phyloP scores from a whole-genome alignment of 2,329 filamentous ascomycete species.

The Nakataea oryzae region DNA sequence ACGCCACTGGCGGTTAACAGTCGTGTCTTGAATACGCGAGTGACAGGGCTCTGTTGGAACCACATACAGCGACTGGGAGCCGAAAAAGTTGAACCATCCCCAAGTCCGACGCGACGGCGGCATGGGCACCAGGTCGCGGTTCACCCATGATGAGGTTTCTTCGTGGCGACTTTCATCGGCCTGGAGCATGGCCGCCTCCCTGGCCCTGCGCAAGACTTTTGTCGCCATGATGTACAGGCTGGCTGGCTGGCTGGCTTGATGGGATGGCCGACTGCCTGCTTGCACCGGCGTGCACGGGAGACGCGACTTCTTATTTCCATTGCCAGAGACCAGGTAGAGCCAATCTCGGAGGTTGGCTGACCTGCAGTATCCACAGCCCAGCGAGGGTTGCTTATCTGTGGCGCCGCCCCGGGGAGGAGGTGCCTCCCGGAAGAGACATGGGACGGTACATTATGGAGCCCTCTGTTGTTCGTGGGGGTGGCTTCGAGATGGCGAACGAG shows the following conservation, averaged over 20 bases:
- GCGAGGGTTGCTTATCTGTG: neutral
- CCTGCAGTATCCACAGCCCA: neutral
- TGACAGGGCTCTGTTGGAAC: no score
- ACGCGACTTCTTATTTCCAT: no score
- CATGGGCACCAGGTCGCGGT: slow-evolving; percentile 29
- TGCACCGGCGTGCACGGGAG: no score
- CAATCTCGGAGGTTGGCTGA: no score
- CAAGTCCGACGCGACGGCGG: slow-evolving; percentile 32
- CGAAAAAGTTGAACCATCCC: neutral
- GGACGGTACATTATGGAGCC: neutral
- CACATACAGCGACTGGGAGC: neutral
- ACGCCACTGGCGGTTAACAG: no score
- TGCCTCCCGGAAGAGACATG: no score
- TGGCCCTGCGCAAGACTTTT: neutral
- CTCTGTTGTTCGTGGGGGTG: no score
- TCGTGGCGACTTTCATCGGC: slow-evolving; percentile 10
- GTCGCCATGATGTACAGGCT: neutral
- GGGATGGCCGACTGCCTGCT: neutral
- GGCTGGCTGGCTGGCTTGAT: neutral
- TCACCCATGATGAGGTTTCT: slow-evolving; percentile 37
- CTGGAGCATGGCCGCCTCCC: neutral
- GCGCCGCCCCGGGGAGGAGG: neutral
- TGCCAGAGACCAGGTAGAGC: no score
- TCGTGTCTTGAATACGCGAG: no score
- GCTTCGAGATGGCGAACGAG: no score